Evolutionary conservation across 345 rosid genomes (phyloP).

Genomic region (Jatropha curcas): DNA sequence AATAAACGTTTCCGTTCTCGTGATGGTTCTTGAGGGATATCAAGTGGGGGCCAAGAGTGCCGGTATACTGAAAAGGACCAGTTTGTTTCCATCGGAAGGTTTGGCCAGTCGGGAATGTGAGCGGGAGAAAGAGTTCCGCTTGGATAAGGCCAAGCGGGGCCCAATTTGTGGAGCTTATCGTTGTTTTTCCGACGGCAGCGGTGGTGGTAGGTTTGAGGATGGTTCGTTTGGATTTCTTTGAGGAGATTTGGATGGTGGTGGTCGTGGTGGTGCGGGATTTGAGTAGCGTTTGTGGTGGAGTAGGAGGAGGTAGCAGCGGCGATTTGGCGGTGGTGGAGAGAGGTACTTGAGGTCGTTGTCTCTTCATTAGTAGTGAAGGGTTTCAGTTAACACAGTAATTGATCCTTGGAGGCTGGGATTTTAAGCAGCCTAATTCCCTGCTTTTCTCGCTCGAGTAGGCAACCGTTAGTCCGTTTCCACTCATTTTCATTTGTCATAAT

Average conservation of each 20-base stretch:
- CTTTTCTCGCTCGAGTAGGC: no score
- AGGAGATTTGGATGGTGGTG: slow-evolving; percentile 17
- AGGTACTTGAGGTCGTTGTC: slow-evolving; percentile 40
- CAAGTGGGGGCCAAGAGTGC: slow-evolving; percentile 72
- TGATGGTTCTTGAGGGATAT: slow-evolving; percentile 64
- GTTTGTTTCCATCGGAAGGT: slow-evolving; percentile 96
- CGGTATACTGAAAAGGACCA: slow-evolving; percentile 65
- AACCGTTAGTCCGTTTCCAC: no score
- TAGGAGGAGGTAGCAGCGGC: not conserved
- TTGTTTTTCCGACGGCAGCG: not conserved
- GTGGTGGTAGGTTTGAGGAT: slow-evolving; percentile 4
- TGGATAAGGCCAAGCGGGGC: slow-evolving; percentile 53
- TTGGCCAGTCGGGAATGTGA: slow-evolving; percentile 95
- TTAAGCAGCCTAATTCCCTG: no score
- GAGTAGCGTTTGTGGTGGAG: slow-evolving; percentile 6
- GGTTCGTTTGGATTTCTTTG: not conserved
- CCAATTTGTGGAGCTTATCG: slow-evolving; percentile 42
- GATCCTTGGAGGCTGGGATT: no score
- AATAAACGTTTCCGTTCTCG: slow-evolving; percentile 48
- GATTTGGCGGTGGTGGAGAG: slow-evolving; percentile 27
- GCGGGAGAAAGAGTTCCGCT: slow-evolving; percentile 68
- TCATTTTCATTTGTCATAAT: no score
- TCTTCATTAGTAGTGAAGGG: slow-evolving; percentile 43
- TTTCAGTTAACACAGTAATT: not conserved
- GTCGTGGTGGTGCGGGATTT: slow-evolving; percentile 11